Evolutionary conservation across 352 stramenopile genomes (phyloP), one percentile per base, ranked within the genome.

Genomic region (Globisporangium emineosum): DNA sequence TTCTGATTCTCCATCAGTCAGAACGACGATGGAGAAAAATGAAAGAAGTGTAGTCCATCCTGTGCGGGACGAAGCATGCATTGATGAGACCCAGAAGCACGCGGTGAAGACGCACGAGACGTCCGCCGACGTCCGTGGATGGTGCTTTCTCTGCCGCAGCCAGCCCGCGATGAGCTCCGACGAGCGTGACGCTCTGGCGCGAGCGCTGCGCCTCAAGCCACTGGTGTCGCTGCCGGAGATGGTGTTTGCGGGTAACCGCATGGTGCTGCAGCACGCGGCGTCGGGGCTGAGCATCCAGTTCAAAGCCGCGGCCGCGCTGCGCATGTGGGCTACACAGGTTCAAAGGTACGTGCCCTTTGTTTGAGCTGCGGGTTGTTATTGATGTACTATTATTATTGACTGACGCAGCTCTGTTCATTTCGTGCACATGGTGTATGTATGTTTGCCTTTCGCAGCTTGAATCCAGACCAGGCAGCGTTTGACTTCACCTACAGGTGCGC

Each of bases 401-500:
- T 25, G 5, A 49, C 19, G 23, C 5, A 10, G 29, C n/a, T n/a
- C 35, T 49, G 35, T 63, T 30, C 42, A 42, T 25, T 42, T 25
- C 7, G 29, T 5, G 29, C 17, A 25, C 21, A 25, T 6, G 19
- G 15, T 47, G 17, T 32, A 19, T 51, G 8, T 51, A 19, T 29
- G 3, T 49, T 53, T 19, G 13, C 3, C 37, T n/a, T 45, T 45
- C 17, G 40, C 47, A 79, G 63, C 6, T 62, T 32, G 32, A 30
- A 57, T 45, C 75, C 66, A 65, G 66, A 80, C 25, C 69, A 78
- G 37, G 72, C 75, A 2, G 74, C 71, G 23, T 86, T 80, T 66
- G 80, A 88, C 60, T 87, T 82, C 59, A 86, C 76, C 15, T 89
- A 87, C 76, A 76, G 76, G 76, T 85, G 55, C 12, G 33, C 1